phyloP scores from a whole-genome alignment of 148 eudicot genomes.

The Pharnaceum exiguum region DNA sequence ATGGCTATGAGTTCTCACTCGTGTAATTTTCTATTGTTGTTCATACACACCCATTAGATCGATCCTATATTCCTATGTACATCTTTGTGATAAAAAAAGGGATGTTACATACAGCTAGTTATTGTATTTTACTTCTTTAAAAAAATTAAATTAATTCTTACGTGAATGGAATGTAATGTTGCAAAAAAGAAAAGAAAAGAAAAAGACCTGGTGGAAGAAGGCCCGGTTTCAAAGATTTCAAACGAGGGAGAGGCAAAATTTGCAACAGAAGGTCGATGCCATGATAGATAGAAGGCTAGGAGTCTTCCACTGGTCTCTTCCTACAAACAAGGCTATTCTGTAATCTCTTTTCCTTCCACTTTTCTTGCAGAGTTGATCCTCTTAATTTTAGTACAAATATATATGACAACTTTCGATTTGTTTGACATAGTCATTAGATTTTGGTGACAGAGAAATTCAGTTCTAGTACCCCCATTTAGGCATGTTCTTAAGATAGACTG shows the following conservation, averaged over 20 bases:
- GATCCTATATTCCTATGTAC: too few relatives aligned
- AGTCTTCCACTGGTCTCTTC: slow-evolving; percentile 21
- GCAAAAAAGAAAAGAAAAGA: not conserved
- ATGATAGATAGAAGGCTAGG: slow-evolving; percentile 20
- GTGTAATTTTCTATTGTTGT: too few relatives aligned
- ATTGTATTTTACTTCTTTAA: not conserved
- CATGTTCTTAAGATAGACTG: too few relatives aligned
- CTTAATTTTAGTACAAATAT: slow-evolving; percentile 14
- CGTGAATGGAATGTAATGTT: not conserved
- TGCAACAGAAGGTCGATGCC: slow-evolving; percentile 10
- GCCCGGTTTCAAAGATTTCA: slow-evolving; percentile 14
- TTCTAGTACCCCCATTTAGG: too few relatives aligned
- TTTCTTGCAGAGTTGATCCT: not conserved
- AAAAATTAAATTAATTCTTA: too few relatives aligned
- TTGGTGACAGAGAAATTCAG: too few relatives aligned
- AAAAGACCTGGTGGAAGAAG: slow-evolving; percentile 23
- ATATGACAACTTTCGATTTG: not conserved
- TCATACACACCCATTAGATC: not conserved
- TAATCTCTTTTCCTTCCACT: slow-evolving; percentile 11
- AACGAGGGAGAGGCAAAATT: slow-evolving; percentile 22
- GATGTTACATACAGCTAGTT: not conserved
- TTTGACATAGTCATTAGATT: too few relatives aligned
- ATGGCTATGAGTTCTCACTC: too few relatives aligned
- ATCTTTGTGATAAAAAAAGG: too few relatives aligned
- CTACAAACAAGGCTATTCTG: slow-evolving; percentile 24